Base-by-base conservation (phyloP, 23 red algal genomes). In the Gracilaria vermiculophylla region DNA sequence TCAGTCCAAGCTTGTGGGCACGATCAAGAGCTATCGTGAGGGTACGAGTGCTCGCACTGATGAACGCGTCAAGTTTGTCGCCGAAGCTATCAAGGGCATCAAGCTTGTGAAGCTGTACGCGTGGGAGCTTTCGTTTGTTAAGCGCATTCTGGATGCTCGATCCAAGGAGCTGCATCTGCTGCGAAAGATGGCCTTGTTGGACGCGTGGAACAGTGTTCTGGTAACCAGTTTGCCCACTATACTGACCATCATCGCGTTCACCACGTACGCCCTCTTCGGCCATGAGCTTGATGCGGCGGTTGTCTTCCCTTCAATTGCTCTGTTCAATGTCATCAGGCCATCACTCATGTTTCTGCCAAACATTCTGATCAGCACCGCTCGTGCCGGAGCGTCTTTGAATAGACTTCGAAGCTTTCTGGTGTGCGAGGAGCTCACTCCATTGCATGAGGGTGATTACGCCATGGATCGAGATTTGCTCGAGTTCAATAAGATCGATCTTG, bases 71-170 rank as follows among this genome's bases (percentile, higher is more conserved):
- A 89, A 94, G 41, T 23, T 82, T 17, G 76, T 98, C 28, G 60
- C 70, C n/a, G 95, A 98, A 88, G 87, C 82, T 8, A 79, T 98
- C 40, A 65, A 77, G 43, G 91, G 88, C 31, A 98, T 98, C 51
- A 94, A 98, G 69, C 25, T 98, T 16, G 82, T 98, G 52, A 98
- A 98, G 69, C 61, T 98, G n/a, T 88, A 94, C 58, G 90, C 95
- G 27, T 98, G 95, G 95, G 90, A 94, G 39, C 78, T 85, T 44
- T 85, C 89, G 5, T 98, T 98, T 62, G 78, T 82, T 3, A 88
- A 81, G 44, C 86, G 81, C 14, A 87, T 97, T 62, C 61, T 80
- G 13, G 52, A 1, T 24, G 79, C 82, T 19, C 69, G 95, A 25
- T 53, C 73, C 0, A 58, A 27, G 57, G 95, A 97, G 64, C 86